A percentile compares a stretch with the other conserved stretches of the same genome.
Conservation (phyloP, 768 basidiomycete genomes). For the Terana coerulea region DNA sequence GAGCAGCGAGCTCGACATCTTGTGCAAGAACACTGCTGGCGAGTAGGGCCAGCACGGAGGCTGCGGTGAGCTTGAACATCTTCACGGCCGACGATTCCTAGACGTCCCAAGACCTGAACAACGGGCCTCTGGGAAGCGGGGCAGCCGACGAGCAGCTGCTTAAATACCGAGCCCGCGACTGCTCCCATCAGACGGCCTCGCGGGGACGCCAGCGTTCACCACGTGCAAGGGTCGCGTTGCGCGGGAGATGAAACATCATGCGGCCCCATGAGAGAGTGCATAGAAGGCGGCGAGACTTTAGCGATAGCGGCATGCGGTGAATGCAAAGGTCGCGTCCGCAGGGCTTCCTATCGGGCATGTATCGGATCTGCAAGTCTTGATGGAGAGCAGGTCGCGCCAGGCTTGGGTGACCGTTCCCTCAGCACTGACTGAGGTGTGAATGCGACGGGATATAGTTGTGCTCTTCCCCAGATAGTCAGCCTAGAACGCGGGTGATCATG, state of each 20-base stretch:
- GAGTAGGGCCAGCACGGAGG: too few relatives aligned
- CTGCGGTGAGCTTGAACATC: too few relatives aligned
- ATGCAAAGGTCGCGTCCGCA: neutral
- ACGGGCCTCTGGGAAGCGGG: neutral
- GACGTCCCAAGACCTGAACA: too few relatives aligned
- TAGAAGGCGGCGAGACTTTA: neutral
- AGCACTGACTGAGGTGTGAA: too few relatives aligned
- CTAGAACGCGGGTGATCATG: too few relatives aligned
- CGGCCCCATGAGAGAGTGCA: neutral
- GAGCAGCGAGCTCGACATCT: neutral
- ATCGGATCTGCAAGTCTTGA: constrained; percentile 1
- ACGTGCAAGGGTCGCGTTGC: neutral
- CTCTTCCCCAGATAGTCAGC: too few relatives aligned
- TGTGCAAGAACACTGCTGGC: neutral
- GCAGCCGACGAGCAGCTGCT: too few relatives aligned
- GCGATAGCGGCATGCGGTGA: constrained; percentile 2
- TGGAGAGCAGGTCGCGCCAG: too few relatives aligned
- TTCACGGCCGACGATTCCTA: neutral
- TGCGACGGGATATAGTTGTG: too few relatives aligned
- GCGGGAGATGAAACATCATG: neutral
- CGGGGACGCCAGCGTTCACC: too few relatives aligned
- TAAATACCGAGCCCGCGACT: neutral
- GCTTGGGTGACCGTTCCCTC: constrained; percentile 1
- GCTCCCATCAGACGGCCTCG: neutral
- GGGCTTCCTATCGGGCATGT: neutral